Evolutionary conservation across 2,329 filamentous ascomycete genomes (phyloP).

Genomic region (Blastomyces percursus): DNA sequence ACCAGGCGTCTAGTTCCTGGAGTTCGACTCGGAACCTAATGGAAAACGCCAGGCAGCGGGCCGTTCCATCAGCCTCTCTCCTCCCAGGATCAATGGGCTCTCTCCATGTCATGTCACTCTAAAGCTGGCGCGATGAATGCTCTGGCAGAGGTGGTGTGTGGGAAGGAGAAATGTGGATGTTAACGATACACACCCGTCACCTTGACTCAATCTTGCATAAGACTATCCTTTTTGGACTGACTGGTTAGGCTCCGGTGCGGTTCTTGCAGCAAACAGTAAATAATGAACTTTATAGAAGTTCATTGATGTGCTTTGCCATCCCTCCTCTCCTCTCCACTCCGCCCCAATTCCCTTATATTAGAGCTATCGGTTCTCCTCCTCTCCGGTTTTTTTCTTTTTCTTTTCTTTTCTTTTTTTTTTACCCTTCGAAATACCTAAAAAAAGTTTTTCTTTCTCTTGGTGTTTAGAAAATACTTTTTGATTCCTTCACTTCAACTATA

Average conservation of each 20-base stretch:
- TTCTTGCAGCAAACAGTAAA: conserved; percentile 11
- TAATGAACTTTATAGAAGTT: conserved; percentile 4
- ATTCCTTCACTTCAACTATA: neutral
- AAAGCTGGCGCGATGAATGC: conserved; percentile 25
- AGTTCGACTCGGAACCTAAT: conserved; percentile 21
- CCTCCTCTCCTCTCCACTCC: neutral
- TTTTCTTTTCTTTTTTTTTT: too few relatives aligned
- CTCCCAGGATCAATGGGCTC: conserved; percentile 31
- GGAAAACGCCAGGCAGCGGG: conserved; percentile 30
- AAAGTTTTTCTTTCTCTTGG: neutral
- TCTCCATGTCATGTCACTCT: conserved; percentile 18
- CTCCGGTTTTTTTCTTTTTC: neutral
- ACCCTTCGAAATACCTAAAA: neutral
- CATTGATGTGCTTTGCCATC: neutral
- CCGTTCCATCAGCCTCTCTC: conserved; percentile 32
- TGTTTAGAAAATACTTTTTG: neutral
- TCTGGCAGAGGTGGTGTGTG: neutral
- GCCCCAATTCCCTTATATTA: conserved; percentile 8
- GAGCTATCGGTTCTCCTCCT: conserved; percentile 2
- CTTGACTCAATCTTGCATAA: conserved; percentile 30
- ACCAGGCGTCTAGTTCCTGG: conserved; percentile 10
- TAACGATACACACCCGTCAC: conserved; percentile 18
- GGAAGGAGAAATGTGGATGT: conserved; percentile 19
- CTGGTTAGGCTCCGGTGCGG: conserved; percentile 25
- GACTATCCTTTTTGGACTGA: conserved; percentile 25